Evolutionary conservation across 2,329 filamentous ascomycete genomes (phyloP).

Genomic region (Botrytis sinoallii): DNA sequence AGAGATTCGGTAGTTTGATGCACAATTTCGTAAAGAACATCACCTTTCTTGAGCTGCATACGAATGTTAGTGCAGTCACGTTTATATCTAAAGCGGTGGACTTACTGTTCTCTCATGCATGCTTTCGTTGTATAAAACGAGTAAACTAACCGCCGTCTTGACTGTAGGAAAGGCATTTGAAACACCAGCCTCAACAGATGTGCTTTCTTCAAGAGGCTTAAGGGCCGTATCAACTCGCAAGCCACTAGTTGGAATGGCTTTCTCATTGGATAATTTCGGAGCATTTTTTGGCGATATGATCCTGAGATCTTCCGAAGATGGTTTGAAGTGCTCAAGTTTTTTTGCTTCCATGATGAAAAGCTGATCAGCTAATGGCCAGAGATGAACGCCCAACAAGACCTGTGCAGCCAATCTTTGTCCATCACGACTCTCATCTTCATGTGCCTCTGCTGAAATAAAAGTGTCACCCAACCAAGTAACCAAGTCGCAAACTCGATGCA

Average conservation of each 20-base stretch:
- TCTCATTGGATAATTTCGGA: background rate
- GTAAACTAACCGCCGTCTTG: slow-evolving; percentile 55
- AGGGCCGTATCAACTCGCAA: slow-evolving; percentile 18
- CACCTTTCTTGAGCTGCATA: slow-evolving; percentile 36
- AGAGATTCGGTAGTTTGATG: slow-evolving; percentile 85
- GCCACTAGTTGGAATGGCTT: slow-evolving; percentile 6
- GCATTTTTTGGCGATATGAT: slow-evolving; percentile 4
- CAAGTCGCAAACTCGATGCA: slow-evolving; percentile 32
- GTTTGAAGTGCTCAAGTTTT: slow-evolving; percentile 36
- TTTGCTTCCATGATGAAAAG: slow-evolving; percentile 35
- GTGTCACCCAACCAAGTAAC: slow-evolving; percentile 36
- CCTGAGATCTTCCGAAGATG: slow-evolving; percentile 32
- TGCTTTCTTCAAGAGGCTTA: slow-evolving; percentile 50
- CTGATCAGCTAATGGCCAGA: slow-evolving; percentile 35
- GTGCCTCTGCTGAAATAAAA: slow-evolving; percentile 32
- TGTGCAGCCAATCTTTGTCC: slow-evolving; percentile 31
- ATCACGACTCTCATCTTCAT: slow-evolving; percentile 32
- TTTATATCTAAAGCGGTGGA: background rate
- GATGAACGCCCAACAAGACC: slow-evolving; percentile 32
- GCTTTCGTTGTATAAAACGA: slow-evolving; percentile 56
- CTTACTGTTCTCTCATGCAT: slow-evolving; percentile 36
- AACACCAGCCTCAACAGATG: slow-evolving; percentile 52
- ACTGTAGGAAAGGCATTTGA: slow-evolving; percentile 59
- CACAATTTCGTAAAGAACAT: slow-evolving; percentile 77
- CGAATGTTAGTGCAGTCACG: slow-evolving; percentile 24